Percentiles rank a stretch among this genome's conserved stretches.
Conservation (phyloP, 306 rosid genomes). For the Dalbergia oliveri region DNA sequence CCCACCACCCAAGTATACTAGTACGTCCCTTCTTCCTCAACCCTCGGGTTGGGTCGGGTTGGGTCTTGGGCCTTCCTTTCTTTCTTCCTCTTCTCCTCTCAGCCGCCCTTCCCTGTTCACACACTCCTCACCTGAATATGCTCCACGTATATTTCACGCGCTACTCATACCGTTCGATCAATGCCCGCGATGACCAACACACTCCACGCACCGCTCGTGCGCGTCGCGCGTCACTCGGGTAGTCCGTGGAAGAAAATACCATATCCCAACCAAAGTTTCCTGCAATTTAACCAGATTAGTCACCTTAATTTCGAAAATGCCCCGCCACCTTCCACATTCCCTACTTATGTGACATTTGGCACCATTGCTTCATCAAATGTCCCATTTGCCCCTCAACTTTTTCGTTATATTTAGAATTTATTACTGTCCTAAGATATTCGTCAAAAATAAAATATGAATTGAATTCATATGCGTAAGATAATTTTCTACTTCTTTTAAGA, state of each 20-base stretch:
- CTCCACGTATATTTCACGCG: background rate
- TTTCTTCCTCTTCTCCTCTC: slow-evolving; percentile 43
- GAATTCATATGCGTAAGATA: too few relatives aligned
- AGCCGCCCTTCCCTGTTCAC: slow-evolving; percentile 74
- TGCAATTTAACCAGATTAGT: slow-evolving; percentile 14
- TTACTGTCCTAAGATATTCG: too few relatives aligned
- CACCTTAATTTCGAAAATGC: slow-evolving; percentile 43
- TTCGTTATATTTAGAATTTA: background rate
- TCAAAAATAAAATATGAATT: too few relatives aligned
- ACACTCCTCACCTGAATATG: slow-evolving; percentile 40
- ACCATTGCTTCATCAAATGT: background rate
- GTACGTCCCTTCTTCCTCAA: slow-evolving; percentile 45
- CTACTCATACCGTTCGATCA: background rate
- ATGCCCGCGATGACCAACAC: accelerated
- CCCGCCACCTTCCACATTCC: slow-evolving; percentile 33
- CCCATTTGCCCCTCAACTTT: background rate
- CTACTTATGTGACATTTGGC: background rate
- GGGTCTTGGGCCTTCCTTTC: slow-evolving; percentile 48
- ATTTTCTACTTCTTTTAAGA: too few relatives aligned
- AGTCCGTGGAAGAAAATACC: background rate
- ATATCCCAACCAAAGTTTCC: background rate
- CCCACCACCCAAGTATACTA: slow-evolving; percentile 30
- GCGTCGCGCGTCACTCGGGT: background rate
- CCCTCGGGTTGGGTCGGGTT: slow-evolving; percentile 10
- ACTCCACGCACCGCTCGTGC: background rate